A percentile compares a stretch with the other conserved stretches of the same genome.
Evolutionary conservation across 768 basidiomycete genomes (phyloP).

Genomic region (Mycena kentingensis): DNA sequence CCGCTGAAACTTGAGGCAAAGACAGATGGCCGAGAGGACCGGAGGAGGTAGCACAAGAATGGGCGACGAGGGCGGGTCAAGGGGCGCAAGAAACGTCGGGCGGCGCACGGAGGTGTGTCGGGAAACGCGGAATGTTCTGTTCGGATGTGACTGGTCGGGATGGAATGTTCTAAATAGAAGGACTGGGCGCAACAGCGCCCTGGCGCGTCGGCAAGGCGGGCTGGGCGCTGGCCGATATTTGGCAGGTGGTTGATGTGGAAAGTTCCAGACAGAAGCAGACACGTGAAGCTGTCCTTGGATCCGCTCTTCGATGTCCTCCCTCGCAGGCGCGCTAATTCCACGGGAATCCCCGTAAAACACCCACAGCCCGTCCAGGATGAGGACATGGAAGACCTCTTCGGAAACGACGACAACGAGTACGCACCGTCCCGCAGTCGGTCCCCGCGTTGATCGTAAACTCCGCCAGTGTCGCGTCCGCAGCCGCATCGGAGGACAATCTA

Average conservation of each 20-base stretch:
- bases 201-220: not conserved
- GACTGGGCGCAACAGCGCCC: not conserved
- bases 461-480: slow-evolving; percentile 41
- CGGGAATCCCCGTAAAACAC: not conserved
- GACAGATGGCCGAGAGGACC: no score
- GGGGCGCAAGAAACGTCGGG: no score
- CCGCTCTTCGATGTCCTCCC: slow-evolving; percentile 51
- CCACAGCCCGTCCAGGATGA: slow-evolving; percentile 36
- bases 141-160: no score
- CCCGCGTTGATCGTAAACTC: not conserved
- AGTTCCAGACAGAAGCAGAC: not conserved
- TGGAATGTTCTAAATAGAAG: not conserved
- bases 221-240: not conserved
- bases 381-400: slow-evolving; percentile 80
- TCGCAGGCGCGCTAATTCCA: slow-evolving; percentile 57
- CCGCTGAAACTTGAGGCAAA: no score
- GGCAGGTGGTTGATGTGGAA: not conserved
- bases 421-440: not conserved
- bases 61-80: no score
- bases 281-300: not conserved
- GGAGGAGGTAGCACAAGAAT: no score
- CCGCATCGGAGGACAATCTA: slow-evolving; percentile 62
- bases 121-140: no score
- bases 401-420: slow-evolving; percentile 59
- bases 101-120: no score